Base-by-base conservation (phyloP, 2,329 filamentous ascomycete species). In the Penicillium sclerotiorum region DNA sequence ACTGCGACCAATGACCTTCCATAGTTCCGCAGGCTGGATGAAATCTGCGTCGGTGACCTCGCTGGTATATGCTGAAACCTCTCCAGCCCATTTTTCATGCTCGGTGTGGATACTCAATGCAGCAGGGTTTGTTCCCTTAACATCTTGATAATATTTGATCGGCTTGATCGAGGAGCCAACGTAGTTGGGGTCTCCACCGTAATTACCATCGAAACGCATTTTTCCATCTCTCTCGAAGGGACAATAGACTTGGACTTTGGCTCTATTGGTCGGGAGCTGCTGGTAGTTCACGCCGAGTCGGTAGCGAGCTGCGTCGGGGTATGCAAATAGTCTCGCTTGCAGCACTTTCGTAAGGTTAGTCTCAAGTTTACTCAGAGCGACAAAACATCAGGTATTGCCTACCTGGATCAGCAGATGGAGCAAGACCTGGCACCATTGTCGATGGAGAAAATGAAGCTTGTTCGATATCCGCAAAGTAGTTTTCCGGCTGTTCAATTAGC, bases 391-490 rank as follows among this genome's bases (percentile, higher is more conserved):
- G 28, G 11, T 25, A 7, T 27, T 5, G 45, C 54, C 41, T 32
- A 67, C 67, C 79, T 71, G 83, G 81, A 60, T 89, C 85, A 6
- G 82, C 80, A 0, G 81, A 82, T 0, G 83, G 79, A 45, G 80
- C 83, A 39, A 85, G 76, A 1, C 86, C 86, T 0, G 84, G 84
- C 0, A 87, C 82, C 64, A 88, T 72, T 52, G 80, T 83, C 0
- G 80, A 80, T 0, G 86, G 85, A 0, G 81, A 83, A 61, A 88
- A 89, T 0, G 83, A 81, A 0, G 82, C 80, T 68, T 88, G 84
- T 66, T 89, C 85, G 39, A 87, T 80, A 59, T 88, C 84, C 33
- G 78, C 73, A 57, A 86, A 86, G 69, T 85, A 87, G 65, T 88
- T 86, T 39, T 74, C 65, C 1, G 77, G 63, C 65, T 67, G 5